Percentiles rank a stretch among this genome's conserved stretches.
These are phyloP conservation scores for Hyaloperonospora arabidopsidis DNA, from an alignment of 352 stramenopile genomes.

Conservation along the genomic window DNA sequence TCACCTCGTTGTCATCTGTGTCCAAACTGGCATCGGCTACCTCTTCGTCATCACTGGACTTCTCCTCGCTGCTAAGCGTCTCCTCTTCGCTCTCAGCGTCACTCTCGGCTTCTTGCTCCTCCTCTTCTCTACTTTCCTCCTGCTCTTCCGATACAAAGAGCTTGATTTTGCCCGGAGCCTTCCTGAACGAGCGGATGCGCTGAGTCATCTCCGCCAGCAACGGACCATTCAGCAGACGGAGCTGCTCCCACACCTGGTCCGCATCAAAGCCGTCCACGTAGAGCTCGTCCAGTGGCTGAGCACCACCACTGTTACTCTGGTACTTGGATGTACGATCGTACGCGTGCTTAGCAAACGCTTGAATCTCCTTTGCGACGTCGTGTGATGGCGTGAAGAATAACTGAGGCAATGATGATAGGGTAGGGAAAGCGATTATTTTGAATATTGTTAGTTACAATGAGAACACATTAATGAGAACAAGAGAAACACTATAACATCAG, in stretches of 20 bases:
- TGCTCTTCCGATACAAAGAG: slow-evolving; percentile 52
- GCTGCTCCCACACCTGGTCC: slow-evolving; percentile 82
- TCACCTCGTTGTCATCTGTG: slow-evolving; percentile 30
- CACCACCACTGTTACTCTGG: slow-evolving; percentile 31
- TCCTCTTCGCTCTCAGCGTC: slow-evolving; percentile 20
- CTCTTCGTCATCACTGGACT: slow-evolving; percentile 5
- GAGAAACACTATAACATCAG: not conserved
- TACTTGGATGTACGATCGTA: slow-evolving; percentile 71
- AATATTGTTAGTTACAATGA: not conserved
- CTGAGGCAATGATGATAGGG: slow-evolving; percentile 16
- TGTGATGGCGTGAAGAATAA: slow-evolving; percentile 75
- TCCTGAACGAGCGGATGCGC: slow-evolving; percentile 60
- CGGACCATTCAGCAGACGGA: slow-evolving; percentile 73
- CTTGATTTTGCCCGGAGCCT: slow-evolving; percentile 45
- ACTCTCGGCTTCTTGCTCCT: slow-evolving; percentile 26
- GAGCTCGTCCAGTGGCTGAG: slow-evolving; percentile 57
- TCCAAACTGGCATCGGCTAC: slow-evolving; percentile 15
- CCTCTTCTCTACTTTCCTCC: slow-evolving; percentile 25
- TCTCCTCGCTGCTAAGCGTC: slow-evolving; percentile 1
- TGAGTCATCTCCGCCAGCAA: slow-evolving; percentile 60
- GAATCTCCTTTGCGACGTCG: slow-evolving; percentile 52
- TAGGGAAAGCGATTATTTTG: too few relatives aligned
- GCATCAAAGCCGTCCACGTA: slow-evolving; percentile 80
- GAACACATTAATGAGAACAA: not conserved
- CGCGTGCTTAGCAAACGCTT: slow-evolving; percentile 70